A percentile compares a stretch with the other conserved stretches of the same genome.
phyloP scores from a whole-genome alignment of 768 basidiomycete genomes.

The Phaffia tasmanica region DNA sequence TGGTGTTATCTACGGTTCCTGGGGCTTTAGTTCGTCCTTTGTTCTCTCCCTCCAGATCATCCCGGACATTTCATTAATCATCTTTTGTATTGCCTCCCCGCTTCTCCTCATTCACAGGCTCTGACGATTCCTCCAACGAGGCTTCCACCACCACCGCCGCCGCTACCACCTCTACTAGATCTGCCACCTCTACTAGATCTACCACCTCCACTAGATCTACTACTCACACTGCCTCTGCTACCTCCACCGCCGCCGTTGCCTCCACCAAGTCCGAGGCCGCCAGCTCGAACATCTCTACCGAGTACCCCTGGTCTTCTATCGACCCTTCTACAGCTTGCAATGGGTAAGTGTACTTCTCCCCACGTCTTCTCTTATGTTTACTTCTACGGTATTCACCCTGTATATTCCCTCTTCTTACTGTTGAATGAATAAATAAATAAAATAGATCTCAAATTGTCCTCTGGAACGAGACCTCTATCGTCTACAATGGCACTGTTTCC shows the following conservation, averaged over 20 bases:
- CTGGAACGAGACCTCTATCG: no score
- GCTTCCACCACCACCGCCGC: slow-evolving; percentile 16
- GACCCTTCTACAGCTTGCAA: no score
- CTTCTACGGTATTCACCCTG: no score
- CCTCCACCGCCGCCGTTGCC: neutral
- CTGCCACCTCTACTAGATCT: neutral
- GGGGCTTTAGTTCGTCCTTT: neutral
- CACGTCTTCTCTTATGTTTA: no score
- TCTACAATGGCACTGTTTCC: no score
- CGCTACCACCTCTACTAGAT: neutral
- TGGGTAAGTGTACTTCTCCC: no score
- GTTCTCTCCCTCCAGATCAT: neutral
- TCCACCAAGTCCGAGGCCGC: no score
- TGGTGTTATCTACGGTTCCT: slow-evolving; percentile 5
- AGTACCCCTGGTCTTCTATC: no score
- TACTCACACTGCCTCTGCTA: neutral
- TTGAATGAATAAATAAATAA: no score
- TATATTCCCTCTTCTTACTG: no score
- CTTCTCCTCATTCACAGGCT: neutral
- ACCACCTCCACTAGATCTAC: neutral
- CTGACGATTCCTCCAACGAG: slow-evolving; percentile 4
- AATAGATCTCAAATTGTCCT: no score
- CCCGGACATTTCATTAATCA: neutral
- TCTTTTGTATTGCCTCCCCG: no score
- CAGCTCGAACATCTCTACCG: neutral